phyloP scores from a whole-genome alignment of 768 basidiomycete species.

The Clathrus columnatus region DNA sequence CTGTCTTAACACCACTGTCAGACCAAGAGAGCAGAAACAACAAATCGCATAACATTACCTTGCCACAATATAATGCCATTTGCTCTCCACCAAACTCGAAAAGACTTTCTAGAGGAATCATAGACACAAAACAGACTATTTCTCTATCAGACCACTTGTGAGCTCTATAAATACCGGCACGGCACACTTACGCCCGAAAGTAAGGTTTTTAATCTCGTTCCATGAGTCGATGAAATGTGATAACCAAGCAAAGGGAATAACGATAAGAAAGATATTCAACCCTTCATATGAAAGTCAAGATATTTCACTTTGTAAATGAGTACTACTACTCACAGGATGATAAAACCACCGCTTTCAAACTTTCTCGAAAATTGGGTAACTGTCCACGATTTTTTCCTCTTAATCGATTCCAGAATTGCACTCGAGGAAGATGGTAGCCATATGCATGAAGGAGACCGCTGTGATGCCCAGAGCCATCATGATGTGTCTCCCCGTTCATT shows the following conservation, averaged over 20 bases:
- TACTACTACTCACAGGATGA: conserved; percentile 41
- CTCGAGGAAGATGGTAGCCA: background rate
- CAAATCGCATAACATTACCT: conserved; percentile 13
- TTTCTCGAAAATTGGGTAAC: conserved; percentile 35
- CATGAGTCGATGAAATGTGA: conserved; percentile 37
- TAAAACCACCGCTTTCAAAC: conserved; percentile 36
- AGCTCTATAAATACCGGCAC: background rate
- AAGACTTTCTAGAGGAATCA: conserved; percentile 55
- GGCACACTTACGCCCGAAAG: conserved; percentile 36
- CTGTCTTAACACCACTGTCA: conserved; percentile 1
- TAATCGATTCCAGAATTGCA: conserved; percentile 36
- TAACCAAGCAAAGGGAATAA: conserved; percentile 55
- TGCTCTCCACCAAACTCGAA: conserved; percentile 59
- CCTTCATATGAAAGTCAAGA: conserved; percentile 25
- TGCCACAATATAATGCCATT: conserved; percentile 46
- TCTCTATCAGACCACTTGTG: background rate
- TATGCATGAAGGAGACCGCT: too few species aligned
- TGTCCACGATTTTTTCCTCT: conserved; percentile 30
- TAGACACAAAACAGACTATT: conserved; percentile 54
- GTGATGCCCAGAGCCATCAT: too few species aligned
- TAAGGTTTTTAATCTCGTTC: conserved; percentile 26
- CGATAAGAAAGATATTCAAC: conserved; percentile 48
- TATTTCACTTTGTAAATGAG: background rate
- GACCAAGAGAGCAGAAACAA: background rate
- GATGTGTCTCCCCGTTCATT: too few species aligned